A percentile compares a stretch with the other conserved stretches of the same genome.
Conservation (phyloP, 306 rosid species). For the Geum urbanum region DNA sequence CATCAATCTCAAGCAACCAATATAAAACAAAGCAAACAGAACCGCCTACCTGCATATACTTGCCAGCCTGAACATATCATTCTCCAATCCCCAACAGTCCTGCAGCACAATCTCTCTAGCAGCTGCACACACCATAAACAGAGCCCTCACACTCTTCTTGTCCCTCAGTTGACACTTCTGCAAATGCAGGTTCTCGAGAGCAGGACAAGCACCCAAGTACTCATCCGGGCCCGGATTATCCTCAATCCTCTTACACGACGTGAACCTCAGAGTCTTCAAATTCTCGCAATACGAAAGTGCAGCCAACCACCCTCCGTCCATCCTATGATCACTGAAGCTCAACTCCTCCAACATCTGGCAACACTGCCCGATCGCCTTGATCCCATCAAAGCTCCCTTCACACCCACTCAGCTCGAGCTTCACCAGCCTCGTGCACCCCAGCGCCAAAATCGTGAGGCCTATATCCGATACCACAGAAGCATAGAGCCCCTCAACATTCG, state of each 20-base stretch:
- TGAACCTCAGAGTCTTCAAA: conserved; percentile 69
- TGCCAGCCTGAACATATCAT: conserved; percentile 51
- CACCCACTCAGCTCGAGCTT: conserved; percentile 80
- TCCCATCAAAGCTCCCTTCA: conserved; percentile 85
- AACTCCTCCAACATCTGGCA: conserved; percentile 88
- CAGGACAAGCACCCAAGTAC: conserved; percentile 56
- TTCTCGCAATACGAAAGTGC: conserved; percentile 70
- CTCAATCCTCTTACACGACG: conserved; percentile 62
- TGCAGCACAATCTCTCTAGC: conserved; percentile 62
- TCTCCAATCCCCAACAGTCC: conserved; percentile 82
- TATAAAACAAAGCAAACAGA: conserved; percentile 1
- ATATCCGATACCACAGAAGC: conserved; percentile 63
- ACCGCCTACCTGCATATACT: conserved; percentile 57
- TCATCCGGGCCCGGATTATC: conserved; percentile 55
- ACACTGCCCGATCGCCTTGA: conserved; percentile 82
- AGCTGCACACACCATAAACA: conserved; percentile 51
- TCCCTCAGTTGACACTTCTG: conserved; percentile 66
- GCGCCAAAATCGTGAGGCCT: conserved; percentile 81
- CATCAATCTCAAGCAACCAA: conserved; percentile 4
- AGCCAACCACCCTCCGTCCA: conserved; percentile 89
- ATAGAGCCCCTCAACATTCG: conserved; percentile 50
- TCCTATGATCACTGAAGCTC: conserved; percentile 64
- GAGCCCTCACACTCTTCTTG: conserved; percentile 42
- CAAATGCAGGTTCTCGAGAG: conserved; percentile 66
- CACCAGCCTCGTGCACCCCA: conserved; percentile 76